phyloP scores from a whole-genome alignment of 176 grass and related monocot species.

The Oryza brachyantha region DNA sequence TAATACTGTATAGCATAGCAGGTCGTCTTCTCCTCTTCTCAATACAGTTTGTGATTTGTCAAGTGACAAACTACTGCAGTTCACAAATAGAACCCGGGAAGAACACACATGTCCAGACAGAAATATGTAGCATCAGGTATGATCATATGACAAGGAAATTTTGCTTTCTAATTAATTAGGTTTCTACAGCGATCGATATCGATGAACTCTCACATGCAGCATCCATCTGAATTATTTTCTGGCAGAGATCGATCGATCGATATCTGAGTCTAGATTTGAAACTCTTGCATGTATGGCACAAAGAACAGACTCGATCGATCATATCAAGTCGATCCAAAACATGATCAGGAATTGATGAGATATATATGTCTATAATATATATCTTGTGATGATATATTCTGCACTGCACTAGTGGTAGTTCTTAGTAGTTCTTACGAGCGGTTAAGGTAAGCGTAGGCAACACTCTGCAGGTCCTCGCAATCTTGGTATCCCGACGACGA shows the following conservation, averaged over 20 bases:
- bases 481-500: conserved; percentile 65
- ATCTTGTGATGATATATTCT: conserved; percentile 45
- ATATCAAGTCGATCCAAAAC: conserved; percentile 44
- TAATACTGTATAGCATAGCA: conserved; percentile 2
- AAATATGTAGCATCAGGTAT: background rate
- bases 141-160: background rate
- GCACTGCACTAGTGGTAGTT: conserved; percentile 41
- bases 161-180: conserved; percentile 28
- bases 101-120: conserved; percentile 12
- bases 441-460: conserved; percentile 69
- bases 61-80: background rate
- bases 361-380: conserved; percentile 41
- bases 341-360: conserved; percentile 35
- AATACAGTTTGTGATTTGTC: conserved; percentile 10
- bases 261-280: conserved; percentile 7
- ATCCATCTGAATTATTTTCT: conserved; percentile 37
- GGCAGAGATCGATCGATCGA: background rate
- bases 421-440: conserved; percentile 56
- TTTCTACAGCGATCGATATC: conserved; percentile 38
- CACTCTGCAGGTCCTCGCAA: conserved; percentile 71
- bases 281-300: conserved; percentile 32
- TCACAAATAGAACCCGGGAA: conserved; percentile 3
- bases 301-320: too few species aligned
- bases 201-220: conserved; percentile 9
- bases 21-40: background rate